Evolutionary conservation across 2,329 filamentous ascomycete species (phyloP).

Genomic region (Coniochaeta sp.): DNA sequence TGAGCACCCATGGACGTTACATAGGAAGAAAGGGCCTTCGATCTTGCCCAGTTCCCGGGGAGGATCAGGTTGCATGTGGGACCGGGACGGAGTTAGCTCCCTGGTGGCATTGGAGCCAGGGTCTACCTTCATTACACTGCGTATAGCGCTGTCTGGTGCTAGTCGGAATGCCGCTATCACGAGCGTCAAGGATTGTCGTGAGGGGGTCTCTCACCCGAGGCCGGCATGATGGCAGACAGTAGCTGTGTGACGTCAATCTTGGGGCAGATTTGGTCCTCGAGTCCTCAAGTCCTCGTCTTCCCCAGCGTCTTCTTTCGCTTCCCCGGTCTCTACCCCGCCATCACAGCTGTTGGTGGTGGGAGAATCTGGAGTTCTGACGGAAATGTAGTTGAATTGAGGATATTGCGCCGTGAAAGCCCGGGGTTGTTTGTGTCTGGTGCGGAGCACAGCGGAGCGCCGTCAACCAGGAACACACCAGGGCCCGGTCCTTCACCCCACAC

Average conservation of each 20-base stretch:
- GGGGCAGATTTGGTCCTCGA: not conserved
- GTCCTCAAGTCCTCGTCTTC: not conserved
- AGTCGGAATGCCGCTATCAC: not conserved
- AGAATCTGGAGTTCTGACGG: not conserved
- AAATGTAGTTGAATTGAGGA: not conserved
- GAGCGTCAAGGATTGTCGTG: not conserved
- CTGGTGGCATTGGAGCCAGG: not conserved
- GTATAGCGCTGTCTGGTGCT: not conserved
- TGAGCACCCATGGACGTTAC: not conserved
- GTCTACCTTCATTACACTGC: not conserved
- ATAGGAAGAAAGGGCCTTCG: not conserved
- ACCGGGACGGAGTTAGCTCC: not conserved
- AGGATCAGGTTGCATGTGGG: not conserved
- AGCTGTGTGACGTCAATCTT: not conserved
- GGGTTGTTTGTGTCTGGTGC: not conserved
- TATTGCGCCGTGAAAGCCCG: not conserved
- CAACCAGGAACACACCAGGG: not conserved
- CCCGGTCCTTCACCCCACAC: not conserved
- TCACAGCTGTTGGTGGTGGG: not conserved
- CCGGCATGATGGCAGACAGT: not conserved
- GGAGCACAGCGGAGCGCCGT: too few relatives aligned
- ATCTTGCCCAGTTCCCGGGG: not conserved
- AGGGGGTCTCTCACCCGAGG: not conserved
- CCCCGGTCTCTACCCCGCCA: not conserved
- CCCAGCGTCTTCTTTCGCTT: too few relatives aligned